Evolutionary conservation across 495 filamentous ascomycete species (phyloP), one percentile per base, ranked within the genome.

Genomic region (Pseudoneurospora amorphoporcata): DNA sequence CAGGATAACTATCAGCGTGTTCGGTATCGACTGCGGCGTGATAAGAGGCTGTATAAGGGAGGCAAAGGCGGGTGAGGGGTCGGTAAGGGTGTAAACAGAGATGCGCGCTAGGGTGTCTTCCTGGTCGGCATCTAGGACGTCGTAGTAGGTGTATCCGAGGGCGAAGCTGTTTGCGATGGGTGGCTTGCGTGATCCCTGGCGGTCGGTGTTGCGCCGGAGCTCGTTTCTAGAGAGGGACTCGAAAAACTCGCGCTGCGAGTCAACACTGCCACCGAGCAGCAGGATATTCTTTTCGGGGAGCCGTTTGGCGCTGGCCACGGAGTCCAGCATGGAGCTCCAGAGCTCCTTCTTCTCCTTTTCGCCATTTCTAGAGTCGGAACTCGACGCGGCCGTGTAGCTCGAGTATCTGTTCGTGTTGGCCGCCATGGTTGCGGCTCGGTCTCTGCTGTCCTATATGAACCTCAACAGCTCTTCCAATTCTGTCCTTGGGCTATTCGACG

Each of bases 21-120:
- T 91, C 37, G 93, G 91, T 73, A 98, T 90, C 2, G 92, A 92
- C 80, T 91, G 87, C 58, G 93, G 90, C 14, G 93, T 97, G 73
- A 98, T 85, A 61, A 97, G 91, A 10, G 94, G 93, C 78, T 90
- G 88, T 43, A 98, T 85, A 69, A 98, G 90, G 23, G 91, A 91
- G 53, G 92, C 89, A 79, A 97, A 98, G 23, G 92, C 88, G 41
- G 90, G 89, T 39, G 91, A 92, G 10, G 94, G 93, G 78, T 90
- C 91, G 45, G 91, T 90, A 69, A 98, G 90, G 43, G 97, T 90
- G 83, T 97, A 95, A 42, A 97, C 86, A 19, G 94, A 97, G 73
- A 98, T 90, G 72, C 95, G 92, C 68, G 94, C 95, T 78, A 98
- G 87, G 37, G 90, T 94, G 84, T 98, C 94, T 88, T 98, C 95